A percentile compares a stretch with the other conserved stretches of the same genome.
Evolutionary conservation across 139 green algal species (phyloP).

Genomic region (Micromonas commoda): DNA sequence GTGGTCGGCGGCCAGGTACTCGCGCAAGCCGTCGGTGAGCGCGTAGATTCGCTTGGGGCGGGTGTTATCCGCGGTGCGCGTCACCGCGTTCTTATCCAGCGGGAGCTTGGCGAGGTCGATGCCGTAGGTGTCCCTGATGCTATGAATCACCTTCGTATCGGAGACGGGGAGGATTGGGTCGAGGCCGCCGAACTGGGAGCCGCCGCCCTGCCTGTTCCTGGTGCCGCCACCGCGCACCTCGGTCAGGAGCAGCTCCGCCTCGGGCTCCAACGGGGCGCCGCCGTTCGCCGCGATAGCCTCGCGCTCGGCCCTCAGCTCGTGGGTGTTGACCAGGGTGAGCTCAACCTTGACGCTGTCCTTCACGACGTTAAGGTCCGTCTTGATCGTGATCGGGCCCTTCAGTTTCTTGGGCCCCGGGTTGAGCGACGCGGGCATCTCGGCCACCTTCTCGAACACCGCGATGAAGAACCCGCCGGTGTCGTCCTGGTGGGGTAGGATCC

Average conservation of each 20-base stretch:
- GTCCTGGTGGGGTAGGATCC: constrained; percentile 88
- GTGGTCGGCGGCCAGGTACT: constrained; percentile 63
- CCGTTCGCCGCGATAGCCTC: neutral
- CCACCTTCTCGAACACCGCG: constrained; percentile 81
- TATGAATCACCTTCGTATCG: constrained; percentile 38
- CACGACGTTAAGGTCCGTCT: neutral
- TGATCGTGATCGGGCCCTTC: neutral
- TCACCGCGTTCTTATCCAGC: constrained; percentile 55
- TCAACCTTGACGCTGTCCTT: neutral
- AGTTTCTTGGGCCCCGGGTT: neutral
- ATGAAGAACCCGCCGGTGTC: constrained; percentile 99
- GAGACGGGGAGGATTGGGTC: constrained; percentile 43
- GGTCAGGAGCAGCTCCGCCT: constrained; percentile 1
- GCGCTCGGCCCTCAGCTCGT: neutral
- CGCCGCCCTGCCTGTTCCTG: too few relatives aligned
- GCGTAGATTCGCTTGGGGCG: constrained; percentile 49
- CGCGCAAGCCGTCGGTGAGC: constrained; percentile 42
- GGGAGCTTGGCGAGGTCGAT: constrained; percentile 47
- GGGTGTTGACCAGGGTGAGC: neutral
- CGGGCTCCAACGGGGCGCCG: neutral
- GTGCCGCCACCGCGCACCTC: constrained; percentile 31
- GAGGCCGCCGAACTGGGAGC: constrained; percentile 22
- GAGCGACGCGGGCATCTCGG: neutral
- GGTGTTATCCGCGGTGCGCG: constrained; percentile 42
- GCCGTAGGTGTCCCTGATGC: constrained; percentile 65